Evolutionary conservation across 306 rosid genomes (phyloP).

Genomic region (Mimosa pudica): DNA sequence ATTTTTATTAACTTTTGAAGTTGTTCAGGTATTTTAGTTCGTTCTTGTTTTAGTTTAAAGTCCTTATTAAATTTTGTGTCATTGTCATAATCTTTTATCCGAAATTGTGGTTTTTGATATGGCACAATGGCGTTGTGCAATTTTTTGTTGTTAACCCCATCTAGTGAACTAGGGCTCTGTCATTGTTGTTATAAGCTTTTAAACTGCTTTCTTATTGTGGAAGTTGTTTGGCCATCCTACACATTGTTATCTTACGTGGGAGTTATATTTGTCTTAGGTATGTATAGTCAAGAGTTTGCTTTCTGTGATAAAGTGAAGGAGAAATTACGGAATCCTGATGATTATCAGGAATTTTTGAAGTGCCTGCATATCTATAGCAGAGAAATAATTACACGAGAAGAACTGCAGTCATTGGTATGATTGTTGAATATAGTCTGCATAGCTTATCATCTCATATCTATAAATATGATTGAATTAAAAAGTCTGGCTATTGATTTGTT

Average conservation of each 20-base stretch:
- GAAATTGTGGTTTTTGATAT: too few species aligned
- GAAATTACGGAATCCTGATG: conserved; percentile 69
- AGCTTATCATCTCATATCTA: not conserved
- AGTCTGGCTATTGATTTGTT: not conserved
- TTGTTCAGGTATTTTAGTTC: conserved; percentile 9
- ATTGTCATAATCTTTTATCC: too few species aligned
- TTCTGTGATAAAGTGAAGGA: conserved; percentile 93
- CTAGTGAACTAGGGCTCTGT: not conserved
- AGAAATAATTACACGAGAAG: conserved; percentile 87
- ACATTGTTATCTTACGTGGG: conserved; percentile 19
- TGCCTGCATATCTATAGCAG: conserved; percentile 94
- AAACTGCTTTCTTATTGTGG: not conserved
- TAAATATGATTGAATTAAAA: conserved; percentile 8
- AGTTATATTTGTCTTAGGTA: conserved; percentile 50
- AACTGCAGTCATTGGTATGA: conserved; percentile 86
- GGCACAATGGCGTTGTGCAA: too few species aligned
- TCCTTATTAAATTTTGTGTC: conserved; percentile 15
- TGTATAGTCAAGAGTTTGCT: conserved; percentile 75
- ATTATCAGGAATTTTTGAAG: conserved; percentile 95
- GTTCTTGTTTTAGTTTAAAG: conserved; percentile 16
- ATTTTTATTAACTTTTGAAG: conserved; percentile 7
- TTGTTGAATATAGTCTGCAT: conserved; percentile 14
- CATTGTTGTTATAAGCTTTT: conserved; percentile 25
- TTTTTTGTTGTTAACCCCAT: too few species aligned
- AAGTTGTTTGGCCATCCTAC: not conserved